Evolutionary conservation across 2,329 filamentous ascomycete genomes (phyloP).

Genomic region (Claviceps cyperi): DNA sequence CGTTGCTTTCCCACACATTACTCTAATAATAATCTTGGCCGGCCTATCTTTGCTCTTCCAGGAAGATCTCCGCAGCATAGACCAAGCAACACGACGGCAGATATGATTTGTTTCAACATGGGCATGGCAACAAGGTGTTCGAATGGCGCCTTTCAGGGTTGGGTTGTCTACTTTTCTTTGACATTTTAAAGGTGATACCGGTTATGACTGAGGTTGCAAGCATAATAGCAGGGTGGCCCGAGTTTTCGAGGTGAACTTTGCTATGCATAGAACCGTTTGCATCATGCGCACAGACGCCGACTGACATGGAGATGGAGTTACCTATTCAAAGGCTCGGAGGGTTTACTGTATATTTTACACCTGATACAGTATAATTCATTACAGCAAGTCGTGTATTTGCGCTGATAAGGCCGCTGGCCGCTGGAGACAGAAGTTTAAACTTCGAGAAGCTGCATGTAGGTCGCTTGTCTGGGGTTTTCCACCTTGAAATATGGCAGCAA

Average conservation of each 20-base stretch:
- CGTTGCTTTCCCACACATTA: not conserved
- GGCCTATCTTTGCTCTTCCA: not conserved
- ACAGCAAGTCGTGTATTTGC: not conserved
- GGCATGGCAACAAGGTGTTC: not conserved
- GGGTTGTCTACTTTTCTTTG: not conserved
- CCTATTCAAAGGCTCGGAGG: not conserved
- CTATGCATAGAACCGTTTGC: not conserved
- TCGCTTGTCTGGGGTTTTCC: no score
- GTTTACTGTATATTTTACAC: not conserved
- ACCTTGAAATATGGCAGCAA: no score
- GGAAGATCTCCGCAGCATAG: not conserved
- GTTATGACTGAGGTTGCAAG: not conserved
- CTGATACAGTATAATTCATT: not conserved
- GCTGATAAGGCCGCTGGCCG: no score
- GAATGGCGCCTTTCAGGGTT: not conserved
- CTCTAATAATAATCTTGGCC: not conserved
- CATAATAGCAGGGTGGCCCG: not conserved
- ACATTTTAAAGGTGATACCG: not conserved
- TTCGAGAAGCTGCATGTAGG: no score
- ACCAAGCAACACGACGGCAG: not conserved
- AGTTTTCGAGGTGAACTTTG: not conserved
- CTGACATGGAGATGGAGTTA: not conserved
- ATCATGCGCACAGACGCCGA: not conserved
- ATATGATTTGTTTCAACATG: not conserved
- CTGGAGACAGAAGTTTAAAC: no score